Conservation (phyloP, 2,329 filamentous ascomycete species). For the Zymoseptoria passerinii region DNA sequence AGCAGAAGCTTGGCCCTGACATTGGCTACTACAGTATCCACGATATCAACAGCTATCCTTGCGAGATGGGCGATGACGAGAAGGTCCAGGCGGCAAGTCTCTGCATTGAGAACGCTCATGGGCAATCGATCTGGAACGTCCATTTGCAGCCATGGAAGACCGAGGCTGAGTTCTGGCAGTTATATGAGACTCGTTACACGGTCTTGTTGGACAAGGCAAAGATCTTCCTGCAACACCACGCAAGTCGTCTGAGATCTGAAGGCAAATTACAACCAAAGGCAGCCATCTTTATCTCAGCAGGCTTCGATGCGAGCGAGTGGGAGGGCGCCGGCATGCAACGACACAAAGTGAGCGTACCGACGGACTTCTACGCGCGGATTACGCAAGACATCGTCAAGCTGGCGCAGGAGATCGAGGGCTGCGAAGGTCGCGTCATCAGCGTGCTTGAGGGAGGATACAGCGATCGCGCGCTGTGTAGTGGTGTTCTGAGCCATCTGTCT, state of each 20-base stretch:
- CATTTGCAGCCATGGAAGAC: conserved; percentile 84
- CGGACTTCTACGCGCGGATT: conserved; percentile 88
- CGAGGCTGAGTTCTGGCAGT: conserved; percentile 74
- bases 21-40: conserved; percentile 96
- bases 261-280: conserved; percentile 60
- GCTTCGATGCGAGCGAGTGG: conserved; percentile 95
- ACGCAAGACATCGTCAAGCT: conserved; percentile 77
- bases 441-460: conserved; percentile 95
- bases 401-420: conserved; percentile 68
- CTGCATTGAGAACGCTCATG: conserved; percentile 89
- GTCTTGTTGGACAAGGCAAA: conserved; percentile 74
- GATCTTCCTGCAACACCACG: conserved; percentile 64
- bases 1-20: conserved; percentile 24
- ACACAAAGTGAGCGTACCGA: conserved; percentile 91
- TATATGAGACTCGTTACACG: conserved; percentile 74
- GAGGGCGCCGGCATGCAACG: conserved; percentile 89
- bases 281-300: conserved; percentile 89
- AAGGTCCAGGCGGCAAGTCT: conserved; percentile 91
- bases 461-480: conserved; percentile 79
- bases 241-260: conserved; percentile 52
- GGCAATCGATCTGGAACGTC: conserved; percentile 92
- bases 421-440: conserved; percentile 81
- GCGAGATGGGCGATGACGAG: conserved; percentile 83
- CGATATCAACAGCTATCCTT: conserved; percentile 97
- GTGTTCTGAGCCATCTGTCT: conserved; percentile 81